Conservation (phyloP, 140 eudicot genomes). For the Oenanthe javanica region DNA sequence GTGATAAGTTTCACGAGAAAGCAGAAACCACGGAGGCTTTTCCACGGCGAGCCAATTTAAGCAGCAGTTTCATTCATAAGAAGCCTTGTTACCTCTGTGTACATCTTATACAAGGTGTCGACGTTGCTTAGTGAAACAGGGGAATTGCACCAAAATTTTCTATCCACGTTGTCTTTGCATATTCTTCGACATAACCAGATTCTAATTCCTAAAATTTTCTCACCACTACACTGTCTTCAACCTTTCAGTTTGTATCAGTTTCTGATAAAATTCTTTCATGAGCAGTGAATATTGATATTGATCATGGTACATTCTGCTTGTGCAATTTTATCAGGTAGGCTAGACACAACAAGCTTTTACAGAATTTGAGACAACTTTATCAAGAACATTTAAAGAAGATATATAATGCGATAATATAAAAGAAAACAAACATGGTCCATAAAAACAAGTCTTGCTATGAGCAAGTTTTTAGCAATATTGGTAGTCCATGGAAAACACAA, state of each 20-base stretch:
- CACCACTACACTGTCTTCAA: conserved; percentile 25
- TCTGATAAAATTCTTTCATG: conserved; percentile 7
- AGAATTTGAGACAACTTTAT: conserved; percentile 15
- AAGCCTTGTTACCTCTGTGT: conserved; percentile 39
- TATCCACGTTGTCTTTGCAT: conserved; percentile 12
- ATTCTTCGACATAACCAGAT: conserved; percentile 22
- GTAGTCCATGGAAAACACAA: too few relatives aligned
- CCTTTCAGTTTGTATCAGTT: conserved; percentile 15
- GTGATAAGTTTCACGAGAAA: conserved; percentile 30
- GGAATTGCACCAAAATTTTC: conserved; percentile 31
- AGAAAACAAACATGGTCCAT: too few relatives aligned
- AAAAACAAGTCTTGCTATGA: too few relatives aligned
- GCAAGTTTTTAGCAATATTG: too few relatives aligned
- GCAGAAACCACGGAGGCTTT: conserved; percentile 31
- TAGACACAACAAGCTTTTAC: conserved; percentile 26
- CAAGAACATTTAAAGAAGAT: conserved; percentile 11
- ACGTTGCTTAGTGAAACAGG: conserved; percentile 35
- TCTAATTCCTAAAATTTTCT: conserved; percentile 43
- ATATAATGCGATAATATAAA: too few relatives aligned
- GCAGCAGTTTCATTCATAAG: conserved; percentile 22
- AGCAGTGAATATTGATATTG: not conserved
- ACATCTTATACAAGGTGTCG: conserved; percentile 19
- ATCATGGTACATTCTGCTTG: conserved; percentile 22
- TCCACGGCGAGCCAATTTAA: conserved; percentile 31
- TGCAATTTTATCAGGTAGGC: conserved; percentile 34